These are phyloP conservation scores for Neoboletus magnificus DNA, from an alignment of 768 basidiomycete genomes.

Conservation along the genomic window DNA sequence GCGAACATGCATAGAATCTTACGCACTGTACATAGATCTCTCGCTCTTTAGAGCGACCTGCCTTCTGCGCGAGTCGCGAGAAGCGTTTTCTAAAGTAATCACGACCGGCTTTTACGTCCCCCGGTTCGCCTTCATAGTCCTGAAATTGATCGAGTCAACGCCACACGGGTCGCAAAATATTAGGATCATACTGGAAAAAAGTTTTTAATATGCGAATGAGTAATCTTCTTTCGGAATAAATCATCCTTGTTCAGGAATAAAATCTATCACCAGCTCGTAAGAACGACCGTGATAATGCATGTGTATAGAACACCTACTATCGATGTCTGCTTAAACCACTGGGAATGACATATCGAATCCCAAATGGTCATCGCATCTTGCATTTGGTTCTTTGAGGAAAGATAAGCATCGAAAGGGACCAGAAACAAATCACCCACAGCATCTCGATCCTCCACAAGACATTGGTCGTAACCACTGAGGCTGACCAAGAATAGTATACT, in stretches of 20 bases:
- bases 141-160: conserved; percentile 27
- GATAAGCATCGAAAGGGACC: background rate
- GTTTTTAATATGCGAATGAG: conserved; percentile 77
- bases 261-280: conserved; percentile 48
- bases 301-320: conserved; percentile 54
- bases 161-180: background rate
- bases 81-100: conserved; percentile 92
- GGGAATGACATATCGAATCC: conserved; percentile 97
- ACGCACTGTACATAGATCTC: conserved; percentile 94
- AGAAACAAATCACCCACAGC: conserved; percentile 52
- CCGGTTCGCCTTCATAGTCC: conserved; percentile 82
- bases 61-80: conserved; percentile 76
- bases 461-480: conserved; percentile 91
- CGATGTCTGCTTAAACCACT: conserved; percentile 94
- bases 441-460: conserved; percentile 88
- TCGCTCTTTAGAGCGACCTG: conserved; percentile 78
- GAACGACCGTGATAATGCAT: background rate
- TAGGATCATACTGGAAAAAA: conserved; percentile 72
- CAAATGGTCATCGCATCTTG: conserved; percentile 98
- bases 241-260: conserved; percentile 96
- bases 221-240: conserved; percentile 82
- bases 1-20: background rate
- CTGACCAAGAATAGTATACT: conserved; percentile 90
- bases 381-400: conserved; percentile 81
- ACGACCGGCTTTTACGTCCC: conserved; percentile 70